Percentiles rank a stretch among this genome's conserved stretches.
These are phyloP conservation scores for Elongisporangium senticosum DNA, from an alignment of 352 stramenopile species.

Conservation along the genomic window DNA sequence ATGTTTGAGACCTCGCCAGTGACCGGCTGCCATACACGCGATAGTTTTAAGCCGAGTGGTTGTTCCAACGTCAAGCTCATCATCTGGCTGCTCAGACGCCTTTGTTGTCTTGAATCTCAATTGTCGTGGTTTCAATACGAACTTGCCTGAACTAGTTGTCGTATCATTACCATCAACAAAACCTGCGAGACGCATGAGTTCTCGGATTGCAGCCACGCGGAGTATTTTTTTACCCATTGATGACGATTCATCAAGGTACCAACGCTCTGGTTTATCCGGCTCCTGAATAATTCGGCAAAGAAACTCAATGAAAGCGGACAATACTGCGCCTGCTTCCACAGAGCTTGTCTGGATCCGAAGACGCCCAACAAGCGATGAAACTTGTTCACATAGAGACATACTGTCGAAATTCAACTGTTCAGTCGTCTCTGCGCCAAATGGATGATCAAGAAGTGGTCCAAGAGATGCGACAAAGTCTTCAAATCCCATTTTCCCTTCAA, in stretches of 20 bases:
- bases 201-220: conserved; percentile 15
- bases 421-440: conserved; percentile 7
- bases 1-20: conserved; percentile 36
- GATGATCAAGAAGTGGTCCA: conserved; percentile 44
- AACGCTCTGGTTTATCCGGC: conserved; percentile 26
- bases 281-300: conserved; percentile 36
- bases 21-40: conserved; percentile 30
- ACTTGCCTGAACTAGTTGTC: conserved; percentile 3
- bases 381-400: conserved; percentile 34
- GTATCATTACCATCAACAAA: conserved; percentile 12
- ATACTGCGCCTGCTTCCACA: conserved; percentile 7
- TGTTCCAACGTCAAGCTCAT: conserved; percentile 18
- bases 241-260: conserved; percentile 18
- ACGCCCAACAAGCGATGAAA: conserved; percentile 30
- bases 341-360: conserved; percentile 26
- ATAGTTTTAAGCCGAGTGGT: conserved; percentile 32
- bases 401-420: conserved; percentile 4
- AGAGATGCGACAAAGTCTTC: conserved; percentile 52
- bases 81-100: conserved; percentile 1
- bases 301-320: conserved; percentile 25
- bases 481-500: conserved; percentile 41
- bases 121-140: conserved; percentile 28
- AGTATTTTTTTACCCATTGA: conserved; percentile 19
- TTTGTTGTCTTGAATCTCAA: conserved; percentile 39
- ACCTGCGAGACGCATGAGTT: conserved; percentile 30